phyloP scores from a whole-genome alignment of 83 land plant genomes.

The Diphasiastrum complanatum region DNA sequence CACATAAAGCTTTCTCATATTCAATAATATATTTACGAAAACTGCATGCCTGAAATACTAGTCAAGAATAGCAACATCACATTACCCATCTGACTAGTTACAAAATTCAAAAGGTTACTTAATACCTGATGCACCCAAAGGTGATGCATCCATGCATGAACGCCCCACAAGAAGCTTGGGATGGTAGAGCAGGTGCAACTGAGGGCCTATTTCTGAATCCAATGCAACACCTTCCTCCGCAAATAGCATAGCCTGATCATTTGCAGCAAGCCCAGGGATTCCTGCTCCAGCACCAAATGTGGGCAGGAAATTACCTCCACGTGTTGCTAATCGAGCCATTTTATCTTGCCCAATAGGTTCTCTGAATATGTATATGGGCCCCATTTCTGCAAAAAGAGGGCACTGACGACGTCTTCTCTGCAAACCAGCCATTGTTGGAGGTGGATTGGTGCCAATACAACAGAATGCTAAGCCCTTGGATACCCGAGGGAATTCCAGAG shows the following conservation, averaged over 20 bases:
- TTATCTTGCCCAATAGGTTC: slow-evolving; percentile 88
- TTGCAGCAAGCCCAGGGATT: slow-evolving; percentile 61
- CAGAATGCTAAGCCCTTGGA: slow-evolving; percentile 89
- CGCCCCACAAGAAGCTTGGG: slow-evolving; percentile 78
- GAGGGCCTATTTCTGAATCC: slow-evolving; percentile 77
- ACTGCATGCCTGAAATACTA: too few relatives aligned
- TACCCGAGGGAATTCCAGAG: slow-evolving; percentile 85
- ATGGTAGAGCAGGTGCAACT: slow-evolving; percentile 82
- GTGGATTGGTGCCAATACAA: slow-evolving; percentile 97
- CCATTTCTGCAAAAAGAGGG: slow-evolving; percentile 98
- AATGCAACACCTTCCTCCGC: slow-evolving; percentile 64
- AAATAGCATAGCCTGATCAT: slow-evolving; percentile 48
- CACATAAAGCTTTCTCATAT: too few relatives aligned
- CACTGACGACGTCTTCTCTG: slow-evolving; percentile 90
- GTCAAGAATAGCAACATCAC: background rate
- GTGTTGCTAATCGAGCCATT: slow-evolving; percentile 72
- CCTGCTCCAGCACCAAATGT: slow-evolving; percentile 89
- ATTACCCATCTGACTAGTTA: background rate
- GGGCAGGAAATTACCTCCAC: slow-evolving; percentile 92
- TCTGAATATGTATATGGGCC: slow-evolving; percentile 90
- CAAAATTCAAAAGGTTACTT: too few relatives aligned
- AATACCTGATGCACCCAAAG: slow-evolving; percentile 86
- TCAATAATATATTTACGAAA: too few relatives aligned
- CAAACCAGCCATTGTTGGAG: slow-evolving; percentile 95
- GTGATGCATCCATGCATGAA: slow-evolving; percentile 92